These are phyloP conservation scores for Cyberlindnera petersonii DNA, from an alignment of 805 yeast genomes.

Conservation along the genomic window DNA sequence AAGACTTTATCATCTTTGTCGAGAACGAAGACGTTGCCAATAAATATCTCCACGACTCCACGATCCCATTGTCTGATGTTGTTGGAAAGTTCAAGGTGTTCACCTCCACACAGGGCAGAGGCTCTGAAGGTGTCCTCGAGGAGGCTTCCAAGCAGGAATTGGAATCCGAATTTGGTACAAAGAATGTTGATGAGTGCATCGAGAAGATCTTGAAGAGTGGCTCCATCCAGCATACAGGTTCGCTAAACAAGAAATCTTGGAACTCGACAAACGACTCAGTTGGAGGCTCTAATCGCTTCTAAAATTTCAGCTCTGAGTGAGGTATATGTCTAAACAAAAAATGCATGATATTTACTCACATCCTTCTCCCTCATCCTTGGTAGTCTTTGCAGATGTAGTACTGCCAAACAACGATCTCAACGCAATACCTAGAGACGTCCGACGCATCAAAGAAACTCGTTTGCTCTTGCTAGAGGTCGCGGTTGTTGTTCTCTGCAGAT, in stretches of 20 bases:
- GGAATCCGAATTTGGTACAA: slow-evolving; percentile 64
- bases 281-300: slow-evolving; percentile 24
- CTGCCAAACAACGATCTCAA: slow-evolving; percentile 18
- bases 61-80: slow-evolving; percentile 53
- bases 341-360: no score
- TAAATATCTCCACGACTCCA: slow-evolving; percentile 47
- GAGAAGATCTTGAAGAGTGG: slow-evolving; percentile 60
- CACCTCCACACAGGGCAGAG: slow-evolving; percentile 54
- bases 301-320: background rate
- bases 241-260: slow-evolving; percentile 28
- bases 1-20: slow-evolving; percentile 64
- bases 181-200: slow-evolving; percentile 49
- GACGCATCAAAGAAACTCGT: slow-evolving; percentile 20
- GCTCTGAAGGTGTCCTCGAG: slow-evolving; percentile 67
- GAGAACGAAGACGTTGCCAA: slow-evolving; percentile 48
- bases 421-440: slow-evolving; percentile 22
- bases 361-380: no score
- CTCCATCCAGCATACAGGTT: slow-evolving; percentile 37
- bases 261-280: slow-evolving; percentile 45
- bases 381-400: background rate
- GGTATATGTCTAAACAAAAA: no score
- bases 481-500: background rate
- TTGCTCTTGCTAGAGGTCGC: background rate
- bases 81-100: slow-evolving; percentile 66
- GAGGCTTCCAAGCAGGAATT: slow-evolving; percentile 67